phyloP scores from a whole-genome alignment of 169 alveolate species.

The Perkinsus chesapeaki region DNA sequence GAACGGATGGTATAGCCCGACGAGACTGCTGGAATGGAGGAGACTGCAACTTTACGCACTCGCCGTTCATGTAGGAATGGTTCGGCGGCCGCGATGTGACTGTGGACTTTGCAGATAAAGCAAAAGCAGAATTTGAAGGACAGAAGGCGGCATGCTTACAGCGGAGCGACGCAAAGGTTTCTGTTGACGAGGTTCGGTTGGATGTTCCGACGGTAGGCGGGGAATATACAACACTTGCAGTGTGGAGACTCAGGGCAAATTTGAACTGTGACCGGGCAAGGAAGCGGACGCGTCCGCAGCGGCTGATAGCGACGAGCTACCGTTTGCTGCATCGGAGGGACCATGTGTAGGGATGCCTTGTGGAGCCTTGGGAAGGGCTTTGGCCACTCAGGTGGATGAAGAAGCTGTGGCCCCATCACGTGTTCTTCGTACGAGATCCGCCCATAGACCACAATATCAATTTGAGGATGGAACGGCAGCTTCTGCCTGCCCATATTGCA shows the following conservation, averaged over 20 bases:
- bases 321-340: not conserved
- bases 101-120: not conserved
- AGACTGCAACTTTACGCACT: not conserved
- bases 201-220: not conserved
- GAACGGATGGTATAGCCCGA: not conserved
- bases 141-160: not conserved
- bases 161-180: not conserved
- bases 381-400: conserved; percentile 1
- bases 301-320: not conserved
- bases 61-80: not conserved
- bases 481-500: not conserved
- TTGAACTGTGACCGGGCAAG: not conserved
- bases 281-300: not conserved
- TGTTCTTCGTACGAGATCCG: not conserved
- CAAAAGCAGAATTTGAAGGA: not conserved
- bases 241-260: not conserved
- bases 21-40: not conserved
- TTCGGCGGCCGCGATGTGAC: not conserved
- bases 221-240: not conserved
- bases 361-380: not conserved
- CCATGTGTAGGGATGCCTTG: not conserved
- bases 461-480: not conserved
- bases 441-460: not conserved
- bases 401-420: not conserved
- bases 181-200: not conserved